Evolutionary conservation across 2,329 filamentous ascomycete species (phyloP), one percentile per base, ranked within the genome.

Genomic region (Penicillium griseofulvum): DNA sequence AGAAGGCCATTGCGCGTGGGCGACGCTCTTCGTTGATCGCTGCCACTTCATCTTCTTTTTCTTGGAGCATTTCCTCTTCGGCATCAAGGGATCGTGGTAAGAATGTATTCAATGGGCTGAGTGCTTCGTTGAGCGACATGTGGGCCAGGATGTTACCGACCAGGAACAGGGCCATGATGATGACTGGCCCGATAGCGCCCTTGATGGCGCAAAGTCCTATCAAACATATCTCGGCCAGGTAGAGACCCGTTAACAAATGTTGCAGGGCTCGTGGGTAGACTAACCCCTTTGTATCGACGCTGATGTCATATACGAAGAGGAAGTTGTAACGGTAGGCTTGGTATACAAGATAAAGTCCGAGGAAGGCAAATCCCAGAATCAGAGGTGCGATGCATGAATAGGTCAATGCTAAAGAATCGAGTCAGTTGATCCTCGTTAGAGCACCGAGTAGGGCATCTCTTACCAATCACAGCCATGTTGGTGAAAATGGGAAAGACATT

Each of bases 251-350:
- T 37, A 95, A 83, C 34, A 96, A 82, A 59, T 97, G 92, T 69
- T 94, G 87, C 19, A 97, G 79, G 0, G 91, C 91, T 14, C 87
- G 86, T 0, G 91, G 89, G 68, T 97, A 97, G 60, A 93, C 88
- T 2, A 95, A 82, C 2, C 93, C 92, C 66, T 94, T 91, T 41
- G 90, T 96, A 68, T 97, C 91, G 68, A 95, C 84, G 55, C 85
- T 78, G 14, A 88, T 85, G 69, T 94, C 88, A 53, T 88, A 88
- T 6, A 96, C 91, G 72, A 90, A 97, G 49, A 97, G 81, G 49
- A 96, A 79, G 68, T 96, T 96, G 79, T 97, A 96, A 34, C 90
- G 85, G 80, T 91, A 96, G 36, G 91, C 89, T 51, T 93, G 78
- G 70, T 96, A 95, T 69, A 96, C 91, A 36, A 94, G 78, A 36